A percentile compares a stretch with the other conserved stretches of the same genome.
phyloP scores from a whole-genome alignment of 257 asterid species.

The Capsicum rhomboideum region DNA sequence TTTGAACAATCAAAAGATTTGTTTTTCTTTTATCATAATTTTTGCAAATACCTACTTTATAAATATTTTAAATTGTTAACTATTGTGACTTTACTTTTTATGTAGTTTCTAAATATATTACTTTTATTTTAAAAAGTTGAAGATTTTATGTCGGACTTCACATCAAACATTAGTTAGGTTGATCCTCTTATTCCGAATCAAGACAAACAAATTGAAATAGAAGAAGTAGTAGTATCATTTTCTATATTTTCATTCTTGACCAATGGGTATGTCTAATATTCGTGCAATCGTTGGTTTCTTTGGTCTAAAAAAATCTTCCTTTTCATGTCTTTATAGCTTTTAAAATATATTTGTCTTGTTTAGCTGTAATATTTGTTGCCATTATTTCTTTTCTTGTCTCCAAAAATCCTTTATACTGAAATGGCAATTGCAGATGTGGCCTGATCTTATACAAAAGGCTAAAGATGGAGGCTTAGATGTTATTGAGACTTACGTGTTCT shows the following conservation, averaged over 20 bases:
- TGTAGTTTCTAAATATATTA: no score
- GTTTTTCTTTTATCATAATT: background rate
- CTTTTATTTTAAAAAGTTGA: background rate
- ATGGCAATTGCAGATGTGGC: slow-evolving; percentile 59
- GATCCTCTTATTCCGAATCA: background rate
- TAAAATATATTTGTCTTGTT: background rate
- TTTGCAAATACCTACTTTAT: no score
- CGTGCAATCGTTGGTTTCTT: background rate
- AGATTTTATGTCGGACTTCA: background rate
- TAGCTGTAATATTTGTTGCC: background rate
- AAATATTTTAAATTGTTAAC: background rate
- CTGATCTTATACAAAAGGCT: slow-evolving; percentile 75
- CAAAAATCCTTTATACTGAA: background rate
- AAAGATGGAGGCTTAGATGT: slow-evolving; percentile 91
- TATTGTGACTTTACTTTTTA: background rate
- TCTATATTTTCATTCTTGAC: background rate
- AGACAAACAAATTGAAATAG: background rate
- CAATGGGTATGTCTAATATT: background rate
- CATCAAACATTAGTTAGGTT: background rate
- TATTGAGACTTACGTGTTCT: slow-evolving; percentile 75
- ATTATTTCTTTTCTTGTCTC: background rate
- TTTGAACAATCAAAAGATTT: no score
- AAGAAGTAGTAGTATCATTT: background rate
- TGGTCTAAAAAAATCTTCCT: background rate
- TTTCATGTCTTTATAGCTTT: background rate